Percentiles rank a stretch among this genome's conserved stretches.
Conservation (phyloP, 345 rosid species). For the Streptanthus diversifolius region DNA sequence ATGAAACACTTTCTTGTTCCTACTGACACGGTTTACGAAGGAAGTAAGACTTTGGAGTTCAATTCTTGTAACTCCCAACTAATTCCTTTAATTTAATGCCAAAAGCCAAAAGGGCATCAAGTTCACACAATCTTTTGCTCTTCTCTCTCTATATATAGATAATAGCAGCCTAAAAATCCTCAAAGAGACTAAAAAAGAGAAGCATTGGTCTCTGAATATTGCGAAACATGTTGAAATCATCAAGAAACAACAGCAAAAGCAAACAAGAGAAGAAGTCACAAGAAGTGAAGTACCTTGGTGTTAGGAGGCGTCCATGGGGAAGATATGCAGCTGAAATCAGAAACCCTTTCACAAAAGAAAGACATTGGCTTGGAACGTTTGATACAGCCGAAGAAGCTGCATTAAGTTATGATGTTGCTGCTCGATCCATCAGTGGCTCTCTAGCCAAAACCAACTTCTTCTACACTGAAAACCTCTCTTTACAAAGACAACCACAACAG, state of each 20-base stretch:
- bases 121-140: conserved; percentile 9
- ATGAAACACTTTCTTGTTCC: conserved; percentile 11
- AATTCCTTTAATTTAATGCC: conserved; percentile 21
- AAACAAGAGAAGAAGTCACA: conserved; percentile 41
- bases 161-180: conserved; percentile 9
- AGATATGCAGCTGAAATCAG: conserved; percentile 83
- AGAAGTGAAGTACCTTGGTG: conserved; percentile 61
- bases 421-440: conserved; percentile 66
- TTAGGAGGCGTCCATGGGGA: conserved; percentile 79
- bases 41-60: conserved; percentile 24
- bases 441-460: conserved; percentile 72
- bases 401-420: conserved; percentile 67
- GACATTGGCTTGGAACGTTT: conserved; percentile 85
- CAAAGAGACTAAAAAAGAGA: background rate
- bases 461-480: conserved; percentile 53
- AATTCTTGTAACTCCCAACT: conserved; percentile 22
- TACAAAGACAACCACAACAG: conserved; percentile 23
- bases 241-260: conserved; percentile 49
- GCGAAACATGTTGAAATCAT: conserved; percentile 29
- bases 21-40: conserved; percentile 31
- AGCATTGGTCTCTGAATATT: background rate
- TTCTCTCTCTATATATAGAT: background rate
- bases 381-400: conserved; percentile 85
- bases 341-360: conserved; percentile 74
- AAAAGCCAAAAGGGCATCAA: conserved; percentile 13